Conservation (phyloP, 176 grass and related monocot genomes). For the Juncus effusus region DNA sequence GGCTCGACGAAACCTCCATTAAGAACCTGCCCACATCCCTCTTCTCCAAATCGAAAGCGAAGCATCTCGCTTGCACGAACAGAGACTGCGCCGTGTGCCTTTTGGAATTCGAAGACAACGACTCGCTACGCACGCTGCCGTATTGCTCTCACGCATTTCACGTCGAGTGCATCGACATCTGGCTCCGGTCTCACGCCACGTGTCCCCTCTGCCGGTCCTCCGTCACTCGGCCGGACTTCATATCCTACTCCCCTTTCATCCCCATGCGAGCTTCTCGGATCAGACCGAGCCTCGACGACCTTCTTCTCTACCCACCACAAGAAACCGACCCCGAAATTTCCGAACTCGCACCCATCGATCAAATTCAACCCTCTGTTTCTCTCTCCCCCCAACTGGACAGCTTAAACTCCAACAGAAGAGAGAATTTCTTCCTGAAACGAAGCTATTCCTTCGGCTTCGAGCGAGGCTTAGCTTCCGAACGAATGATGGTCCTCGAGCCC, state of each 20-base stretch:
- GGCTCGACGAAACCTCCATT: conserved; percentile 72
- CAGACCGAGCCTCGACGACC: conserved; percentile 71
- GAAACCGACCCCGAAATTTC: not conserved
- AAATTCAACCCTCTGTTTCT: conserved; percentile 42
- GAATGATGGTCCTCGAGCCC: conserved; percentile 36
- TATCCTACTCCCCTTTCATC: conserved; percentile 35
- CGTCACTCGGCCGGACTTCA: conserved; percentile 38
- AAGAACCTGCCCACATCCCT: conserved; percentile 71
- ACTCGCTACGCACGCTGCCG: conserved; percentile 73
- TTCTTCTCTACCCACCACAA: conserved; percentile 58
- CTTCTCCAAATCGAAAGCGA: conserved; percentile 41
- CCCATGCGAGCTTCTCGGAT: conserved; percentile 47
- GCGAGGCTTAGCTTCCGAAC: conserved; percentile 41
- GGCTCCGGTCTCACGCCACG: conserved; percentile 76
- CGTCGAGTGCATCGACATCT: conserved; percentile 89
- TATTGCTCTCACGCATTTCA: conserved; percentile 87
- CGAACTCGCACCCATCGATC: not conserved
- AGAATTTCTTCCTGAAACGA: conserved; percentile 66
- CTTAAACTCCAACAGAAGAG: not conserved
- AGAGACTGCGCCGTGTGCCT: conserved; percentile 86
- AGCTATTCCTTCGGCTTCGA: conserved; percentile 94
- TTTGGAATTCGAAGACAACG: conserved; percentile 83
- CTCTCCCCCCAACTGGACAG: conserved; percentile 10
- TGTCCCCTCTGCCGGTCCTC: conserved; percentile 82
- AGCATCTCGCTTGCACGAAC: conserved; percentile 36